These are phyloP conservation scores for Verticillium albo-atrum DNA, from an alignment of 2,329 filamentous ascomycete genomes.

Conservation along the genomic window DNA sequence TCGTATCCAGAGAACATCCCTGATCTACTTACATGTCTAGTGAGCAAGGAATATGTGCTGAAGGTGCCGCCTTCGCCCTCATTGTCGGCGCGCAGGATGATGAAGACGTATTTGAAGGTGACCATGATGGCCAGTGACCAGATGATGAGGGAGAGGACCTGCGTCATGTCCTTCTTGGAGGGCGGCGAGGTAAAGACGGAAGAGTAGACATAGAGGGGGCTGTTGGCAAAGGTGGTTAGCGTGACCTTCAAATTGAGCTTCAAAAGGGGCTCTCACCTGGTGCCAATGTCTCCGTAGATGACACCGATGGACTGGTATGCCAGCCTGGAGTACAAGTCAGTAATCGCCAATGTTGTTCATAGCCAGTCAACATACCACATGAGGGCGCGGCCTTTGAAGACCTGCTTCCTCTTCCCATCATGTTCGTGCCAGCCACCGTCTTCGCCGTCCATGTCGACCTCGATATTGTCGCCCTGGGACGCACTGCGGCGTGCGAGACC, in stretches of 20 bases:
- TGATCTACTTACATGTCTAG: conserved; percentile 43
- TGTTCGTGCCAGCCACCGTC: conserved; percentile 15
- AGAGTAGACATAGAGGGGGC: conserved; percentile 67
- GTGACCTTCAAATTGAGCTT: background rate
- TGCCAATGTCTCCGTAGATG: conserved; percentile 67
- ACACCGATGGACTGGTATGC: conserved; percentile 63
- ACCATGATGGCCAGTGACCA: conserved; percentile 68
- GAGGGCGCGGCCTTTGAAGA: conserved; percentile 28
- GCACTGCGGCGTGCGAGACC: conserved; percentile 14
- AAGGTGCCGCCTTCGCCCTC: conserved; percentile 70
- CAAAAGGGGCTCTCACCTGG: conserved; percentile 18
- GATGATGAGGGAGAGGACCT: conserved; percentile 63
- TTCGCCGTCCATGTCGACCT: conserved; percentile 21
- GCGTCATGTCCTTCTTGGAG: conserved; percentile 53
- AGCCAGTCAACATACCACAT: conserved; percentile 18
- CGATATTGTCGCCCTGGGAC: conserved; percentile 15
- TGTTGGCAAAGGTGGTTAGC: conserved; percentile 23
- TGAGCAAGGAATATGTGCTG: conserved; percentile 60
- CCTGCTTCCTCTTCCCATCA: conserved; percentile 21
- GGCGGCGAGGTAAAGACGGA: conserved; percentile 59
- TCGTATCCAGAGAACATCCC: background rate
- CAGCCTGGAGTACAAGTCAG: conserved; percentile 32
- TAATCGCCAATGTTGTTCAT: background rate
- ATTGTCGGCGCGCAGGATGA: conserved; percentile 63
- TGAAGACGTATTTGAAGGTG: conserved; percentile 63